phyloP scores from a whole-genome alignment of 2,329 filamentous ascomycete genomes.

The Zymoseptoria brevis region DNA sequence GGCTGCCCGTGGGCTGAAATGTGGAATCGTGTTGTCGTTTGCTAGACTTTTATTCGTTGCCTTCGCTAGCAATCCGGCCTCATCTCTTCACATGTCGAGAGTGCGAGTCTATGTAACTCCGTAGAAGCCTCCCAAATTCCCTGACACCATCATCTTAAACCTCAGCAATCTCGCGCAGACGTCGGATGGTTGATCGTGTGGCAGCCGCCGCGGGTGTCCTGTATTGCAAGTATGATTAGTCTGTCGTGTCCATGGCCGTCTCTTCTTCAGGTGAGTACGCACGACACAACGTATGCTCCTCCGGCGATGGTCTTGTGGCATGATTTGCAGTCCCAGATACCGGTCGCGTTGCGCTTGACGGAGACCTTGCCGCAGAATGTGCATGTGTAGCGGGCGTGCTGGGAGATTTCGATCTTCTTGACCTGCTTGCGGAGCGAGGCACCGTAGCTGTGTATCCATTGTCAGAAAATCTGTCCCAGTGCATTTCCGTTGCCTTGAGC shows the following conservation, averaged over 20 bases:
- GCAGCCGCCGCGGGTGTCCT: conserved; percentile 89
- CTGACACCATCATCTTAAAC: conserved; percentile 50
- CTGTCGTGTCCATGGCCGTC: background rate
- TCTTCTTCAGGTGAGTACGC: conserved; percentile 47
- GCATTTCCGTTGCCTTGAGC: background rate
- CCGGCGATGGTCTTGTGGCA: conserved; percentile 93
- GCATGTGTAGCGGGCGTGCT: conserved; percentile 96
- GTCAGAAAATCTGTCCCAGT: conserved; percentile 9
- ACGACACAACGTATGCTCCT: conserved; percentile 94
- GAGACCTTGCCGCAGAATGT: conserved; percentile 98
- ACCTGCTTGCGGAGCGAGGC: conserved; percentile 99
- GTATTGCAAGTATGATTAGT: conserved; percentile 16
- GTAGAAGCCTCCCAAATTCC: conserved; percentile 22
- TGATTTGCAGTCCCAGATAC: conserved; percentile 94
- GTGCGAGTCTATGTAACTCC: conserved; percentile 17
- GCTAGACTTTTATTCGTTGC: conserved; percentile 20
- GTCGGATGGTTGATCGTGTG: conserved; percentile 91
- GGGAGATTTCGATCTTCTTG: conserved; percentile 99
- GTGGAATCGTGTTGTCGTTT: conserved; percentile 5
- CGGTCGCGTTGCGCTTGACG: conserved; percentile 66
- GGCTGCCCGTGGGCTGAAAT: background rate
- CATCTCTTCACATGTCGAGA: conserved; percentile 14
- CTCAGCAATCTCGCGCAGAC: conserved; percentile 95
- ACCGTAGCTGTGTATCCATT: conserved; percentile 63
- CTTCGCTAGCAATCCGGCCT: conserved; percentile 19